A percentile compares a stretch with the other conserved stretches of the same genome.
These are phyloP conservation scores for Skeletonema potamos DNA, from an alignment of 108 stramenopile species.

Conservation along the genomic window DNA sequence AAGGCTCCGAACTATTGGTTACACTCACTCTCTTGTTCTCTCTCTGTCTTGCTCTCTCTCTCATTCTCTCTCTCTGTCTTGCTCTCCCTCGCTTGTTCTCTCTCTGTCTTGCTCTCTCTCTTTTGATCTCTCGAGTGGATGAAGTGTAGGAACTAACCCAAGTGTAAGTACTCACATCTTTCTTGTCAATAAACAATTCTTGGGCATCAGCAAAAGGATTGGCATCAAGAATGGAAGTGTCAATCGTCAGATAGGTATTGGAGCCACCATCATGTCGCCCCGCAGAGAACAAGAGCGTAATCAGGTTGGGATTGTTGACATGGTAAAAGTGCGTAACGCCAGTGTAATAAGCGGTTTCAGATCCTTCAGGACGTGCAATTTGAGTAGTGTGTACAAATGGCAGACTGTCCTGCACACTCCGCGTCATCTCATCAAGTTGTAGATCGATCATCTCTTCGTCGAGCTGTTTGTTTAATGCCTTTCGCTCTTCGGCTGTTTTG, in stretches of 20 bases:
- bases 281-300: not conserved
- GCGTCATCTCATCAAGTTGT: too few relatives aligned
- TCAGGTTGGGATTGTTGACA: not conserved
- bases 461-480: too few relatives aligned
- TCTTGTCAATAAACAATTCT: not conserved
- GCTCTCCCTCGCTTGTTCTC: too few relatives aligned
- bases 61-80: too few relatives aligned
- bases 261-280: slow-evolving; percentile 6
- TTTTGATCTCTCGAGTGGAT: too few relatives aligned
- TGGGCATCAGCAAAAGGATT: slow-evolving; percentile 1
- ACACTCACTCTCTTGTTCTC: too few relatives aligned
- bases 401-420: too few relatives aligned
- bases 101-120: too few relatives aligned
- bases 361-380: slow-evolving; percentile 5
- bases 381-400: not conserved
- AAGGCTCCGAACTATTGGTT: too few relatives aligned
- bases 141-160: slow-evolving; percentile 2
- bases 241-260: not conserved
- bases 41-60: too few relatives aligned
- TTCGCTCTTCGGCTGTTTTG: too few relatives aligned
- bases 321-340: slow-evolving; percentile 3
- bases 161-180: not conserved
- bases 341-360: not conserved
- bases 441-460: not conserved
- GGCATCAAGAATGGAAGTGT: not conserved